Evolutionary conservation across 805 yeast species (phyloP), one percentile per base, ranked within the genome.

Genomic region (Pichia thaimueangensis): DNA sequence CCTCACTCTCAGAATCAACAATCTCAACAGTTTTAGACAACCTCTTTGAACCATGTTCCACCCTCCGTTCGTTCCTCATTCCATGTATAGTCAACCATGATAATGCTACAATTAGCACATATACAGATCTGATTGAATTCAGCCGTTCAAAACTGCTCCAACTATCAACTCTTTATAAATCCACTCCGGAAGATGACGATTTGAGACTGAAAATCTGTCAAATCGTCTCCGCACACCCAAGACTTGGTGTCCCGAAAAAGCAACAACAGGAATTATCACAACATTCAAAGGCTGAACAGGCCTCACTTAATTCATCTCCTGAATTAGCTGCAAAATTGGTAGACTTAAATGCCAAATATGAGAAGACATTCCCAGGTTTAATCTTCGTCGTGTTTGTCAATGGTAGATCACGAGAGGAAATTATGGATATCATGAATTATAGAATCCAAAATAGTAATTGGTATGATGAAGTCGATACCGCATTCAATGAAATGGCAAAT

Each of bases 191-290:
- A 9, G 20, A 32, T 9, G 16, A 22, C 9, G 22, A 28, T 9
- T 22, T 36, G 20, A 36, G 35, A n/a, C 8, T 25, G 1, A 38
- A 17, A 5, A 50, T 61, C 5, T 52, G 57, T 34, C 64, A 71
- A 30, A 86, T 89, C 43, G 77, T 89, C n/a, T 80, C 86, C 1
- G 95, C 96, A 0, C 97, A 88, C 63, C 97, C 97, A 15, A 69
- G 96, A 43, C 66, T 88, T 15, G 97, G 97, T 0, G 85, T 84
- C 3, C 68, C 78, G 3, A 63, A 56, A 47, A 35, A 30, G 2
- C 25, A 42, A 10, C 25, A 45, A 43, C 53, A 62, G 16, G 69
- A 64, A 23, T 67, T 86, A 24, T 82, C 86, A 7, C 66, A 61
- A 4, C 89, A 84, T 54, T 84, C 95, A 2, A 64, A 70, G 20